Conservation (phyloP, 2,329 filamentous ascomycete genomes). For the Talaromyces piceae region DNA sequence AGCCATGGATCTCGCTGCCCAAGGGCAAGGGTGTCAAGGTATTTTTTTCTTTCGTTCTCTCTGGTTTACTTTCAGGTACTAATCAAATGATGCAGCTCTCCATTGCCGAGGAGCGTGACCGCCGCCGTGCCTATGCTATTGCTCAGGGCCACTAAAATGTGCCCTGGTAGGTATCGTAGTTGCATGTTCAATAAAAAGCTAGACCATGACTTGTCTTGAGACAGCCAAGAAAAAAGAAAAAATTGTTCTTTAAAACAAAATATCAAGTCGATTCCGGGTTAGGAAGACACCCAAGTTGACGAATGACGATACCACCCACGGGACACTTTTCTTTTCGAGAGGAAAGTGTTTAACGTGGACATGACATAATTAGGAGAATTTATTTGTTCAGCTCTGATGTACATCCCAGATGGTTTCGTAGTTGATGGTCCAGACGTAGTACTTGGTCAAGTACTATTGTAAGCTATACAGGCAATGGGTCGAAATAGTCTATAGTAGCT, state of each 20-base stretch:
- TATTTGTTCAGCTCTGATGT: too few species aligned
- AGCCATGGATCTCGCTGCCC: constrained; percentile 98
- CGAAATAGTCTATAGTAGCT: too few species aligned
- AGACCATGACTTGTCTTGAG: neutral
- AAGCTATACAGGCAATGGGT: too few species aligned
- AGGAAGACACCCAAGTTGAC: constrained; percentile 4
- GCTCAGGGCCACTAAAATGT: constrained; percentile 42
- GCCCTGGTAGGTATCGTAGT: constrained; percentile 3
- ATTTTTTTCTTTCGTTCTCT: constrained; percentile 13
- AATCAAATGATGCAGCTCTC: constrained; percentile 54
- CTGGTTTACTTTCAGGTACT: too few species aligned
- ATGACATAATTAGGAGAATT: constrained; percentile 2
- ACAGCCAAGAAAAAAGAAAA: neutral
- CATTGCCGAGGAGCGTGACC: constrained; percentile 98
- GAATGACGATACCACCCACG: constrained; percentile 9
- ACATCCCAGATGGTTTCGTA: too few species aligned
- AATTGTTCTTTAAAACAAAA: too few species aligned
- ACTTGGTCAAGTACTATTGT: too few species aligned
- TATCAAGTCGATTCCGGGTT: constrained; percentile 4
- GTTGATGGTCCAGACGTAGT: too few species aligned
- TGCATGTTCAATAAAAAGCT: constrained; percentile 1
- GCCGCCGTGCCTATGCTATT: constrained; percentile 67
- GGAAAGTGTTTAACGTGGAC: neutral
- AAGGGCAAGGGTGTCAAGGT: constrained; percentile 99
- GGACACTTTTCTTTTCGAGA: neutral